Evolutionary conservation across 495 filamentous ascomycete genomes (phyloP).

Genomic region (Terfezia boudieri): DNA sequence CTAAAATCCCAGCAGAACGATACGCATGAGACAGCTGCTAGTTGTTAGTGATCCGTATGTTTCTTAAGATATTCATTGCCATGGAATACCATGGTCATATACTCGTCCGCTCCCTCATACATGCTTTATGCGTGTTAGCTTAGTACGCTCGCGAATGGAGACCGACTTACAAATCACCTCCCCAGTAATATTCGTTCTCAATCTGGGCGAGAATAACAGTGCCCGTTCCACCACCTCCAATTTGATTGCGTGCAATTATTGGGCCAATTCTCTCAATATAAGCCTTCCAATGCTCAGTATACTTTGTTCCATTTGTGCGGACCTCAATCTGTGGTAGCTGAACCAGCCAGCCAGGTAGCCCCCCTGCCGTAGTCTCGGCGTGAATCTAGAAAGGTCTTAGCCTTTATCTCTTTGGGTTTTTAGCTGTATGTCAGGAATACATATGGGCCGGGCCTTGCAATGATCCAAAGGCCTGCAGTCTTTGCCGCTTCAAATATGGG

Average conservation of each 20-base stretch:
- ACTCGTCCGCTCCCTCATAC: not conserved
- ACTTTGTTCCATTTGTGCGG: slow-evolving; percentile 7
- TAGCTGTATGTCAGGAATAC: not conserved
- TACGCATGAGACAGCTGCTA: slow-evolving; percentile 2
- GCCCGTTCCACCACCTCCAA: slow-evolving; percentile 2
- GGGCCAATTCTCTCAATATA: slow-evolving; percentile 11
- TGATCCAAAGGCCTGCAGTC: slow-evolving; percentile 13
- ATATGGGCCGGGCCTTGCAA: slow-evolving; percentile 15
- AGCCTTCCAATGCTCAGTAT: slow-evolving; percentile 7
- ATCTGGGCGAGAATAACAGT: slow-evolving; percentile 15
- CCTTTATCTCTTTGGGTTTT: not conserved
- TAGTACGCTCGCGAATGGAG: slow-evolving; percentile 29
- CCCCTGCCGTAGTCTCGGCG: slow-evolving; percentile 15
- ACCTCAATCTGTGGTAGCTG: slow-evolving; percentile 6
- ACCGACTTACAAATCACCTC: slow-evolving; percentile 21
- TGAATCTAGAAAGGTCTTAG: not conserved
- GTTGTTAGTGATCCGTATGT: no score
- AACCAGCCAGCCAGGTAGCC: slow-evolving; percentile 11
- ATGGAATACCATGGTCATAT: not conserved
- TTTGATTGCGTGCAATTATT: slow-evolving; percentile 11
- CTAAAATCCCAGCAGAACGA: slow-evolving; percentile 6
- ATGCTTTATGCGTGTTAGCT: slow-evolving; percentile 6
- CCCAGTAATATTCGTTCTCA: slow-evolving; percentile 15
- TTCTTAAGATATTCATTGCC: not conserved
- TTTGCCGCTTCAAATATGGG: slow-evolving; percentile 13